Percentiles rank a stretch among this genome's conserved stretches.
Conservation (phyloP, 768 basidiomycete genomes). For the Lepiota brunneoincarnata region DNA sequence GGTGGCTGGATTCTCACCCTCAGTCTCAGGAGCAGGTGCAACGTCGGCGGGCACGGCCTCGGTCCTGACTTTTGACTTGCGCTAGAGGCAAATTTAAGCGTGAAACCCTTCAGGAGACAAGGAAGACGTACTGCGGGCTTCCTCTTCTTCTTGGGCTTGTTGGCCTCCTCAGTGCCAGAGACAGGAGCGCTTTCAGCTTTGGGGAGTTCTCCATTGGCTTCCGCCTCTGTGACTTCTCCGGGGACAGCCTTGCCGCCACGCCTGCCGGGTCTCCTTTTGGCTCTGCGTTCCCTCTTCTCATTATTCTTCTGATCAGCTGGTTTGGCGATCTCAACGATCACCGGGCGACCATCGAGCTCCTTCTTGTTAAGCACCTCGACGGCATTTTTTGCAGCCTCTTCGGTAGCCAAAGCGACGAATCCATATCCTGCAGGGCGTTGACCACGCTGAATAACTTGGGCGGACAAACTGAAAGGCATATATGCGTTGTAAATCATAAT, state of each 20-base stretch:
- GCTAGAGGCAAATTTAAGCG: constrained; percentile 35
- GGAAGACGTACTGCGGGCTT: constrained; percentile 53
- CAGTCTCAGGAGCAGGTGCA: constrained; percentile 31
- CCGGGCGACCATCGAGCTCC: constrained; percentile 84
- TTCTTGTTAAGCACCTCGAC: constrained; percentile 83
- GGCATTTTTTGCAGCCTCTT: constrained; percentile 83
- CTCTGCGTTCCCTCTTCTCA: constrained; percentile 75
- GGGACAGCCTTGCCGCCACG: constrained; percentile 85
- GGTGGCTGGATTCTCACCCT: constrained; percentile 34
- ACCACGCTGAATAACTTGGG: constrained; percentile 84
- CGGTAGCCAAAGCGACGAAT: constrained; percentile 80
- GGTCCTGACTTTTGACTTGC: constrained; percentile 52
- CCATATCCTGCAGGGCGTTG: constrained; percentile 88
- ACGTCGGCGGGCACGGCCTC: constrained; percentile 29
- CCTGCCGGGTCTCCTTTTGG: constrained; percentile 81
- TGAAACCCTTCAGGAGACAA: constrained; percentile 7
- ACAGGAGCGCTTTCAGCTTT: constrained; percentile 51
- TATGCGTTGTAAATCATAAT: constrained; percentile 19
- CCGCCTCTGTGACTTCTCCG: constrained; percentile 87
- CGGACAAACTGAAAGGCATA: constrained; percentile 57
- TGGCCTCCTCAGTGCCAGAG: constrained; percentile 60
- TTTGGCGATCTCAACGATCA: constrained; percentile 93
- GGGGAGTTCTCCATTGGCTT: constrained; percentile 76
- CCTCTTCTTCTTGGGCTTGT: constrained; percentile 88
- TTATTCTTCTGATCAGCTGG: constrained; percentile 85